Evolutionary conservation across 2,329 filamentous ascomycete species (phyloP), one percentile per base, ranked within the genome.

Genomic region (Pseudonectria buxi): DNA sequence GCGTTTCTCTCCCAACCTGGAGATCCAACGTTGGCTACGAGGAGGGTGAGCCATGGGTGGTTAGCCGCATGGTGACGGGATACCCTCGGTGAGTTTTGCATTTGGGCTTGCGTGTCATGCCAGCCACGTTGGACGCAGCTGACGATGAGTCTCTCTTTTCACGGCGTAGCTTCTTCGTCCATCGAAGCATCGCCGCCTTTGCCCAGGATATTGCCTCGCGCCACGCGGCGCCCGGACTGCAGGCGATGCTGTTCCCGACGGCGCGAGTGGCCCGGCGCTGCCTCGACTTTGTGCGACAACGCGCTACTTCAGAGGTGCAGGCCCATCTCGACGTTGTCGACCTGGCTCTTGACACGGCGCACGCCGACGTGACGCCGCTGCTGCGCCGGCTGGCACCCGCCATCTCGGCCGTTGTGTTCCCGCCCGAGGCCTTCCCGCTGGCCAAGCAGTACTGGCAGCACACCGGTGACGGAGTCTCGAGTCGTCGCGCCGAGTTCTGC

Each of bases 371-470:
- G 5, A 65, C 74, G 2, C 62, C 71, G 5, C 63, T 70, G 24
- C 67, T 81, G n/a, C 63, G 59, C 30, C 66, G 70, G 26, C 60
- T 83, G 18, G 64, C 66, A 3, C 80, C 82, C 0, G 68, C 71
- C 9, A 65, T 89, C 14, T 83, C 75, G 2, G 80, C 79, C 15
- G 79, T 95, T 3, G 56, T 96, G 28, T 87, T 83, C 49, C 76
- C 81, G 1, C 67, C 73, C 30, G 74, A 79, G 10, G 64, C 78
- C 13, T 89, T 82, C 50, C 64, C 76, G 4, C 61, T 84, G 40
- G 86, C 87, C n/a, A 96, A 95, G 60, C 77, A 88, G 52, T 95
- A 94, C 54, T 98, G 92, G 92, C 92, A 96, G 59, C 92, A 98
- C 59, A 84, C 86, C 1, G 92, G 92, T 14, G 89, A 95, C 43